These are phyloP conservation scores for Amauroascus verrucosus DNA, from an alignment of 2,329 filamentous ascomycete genomes.

Conservation along the genomic window DNA sequence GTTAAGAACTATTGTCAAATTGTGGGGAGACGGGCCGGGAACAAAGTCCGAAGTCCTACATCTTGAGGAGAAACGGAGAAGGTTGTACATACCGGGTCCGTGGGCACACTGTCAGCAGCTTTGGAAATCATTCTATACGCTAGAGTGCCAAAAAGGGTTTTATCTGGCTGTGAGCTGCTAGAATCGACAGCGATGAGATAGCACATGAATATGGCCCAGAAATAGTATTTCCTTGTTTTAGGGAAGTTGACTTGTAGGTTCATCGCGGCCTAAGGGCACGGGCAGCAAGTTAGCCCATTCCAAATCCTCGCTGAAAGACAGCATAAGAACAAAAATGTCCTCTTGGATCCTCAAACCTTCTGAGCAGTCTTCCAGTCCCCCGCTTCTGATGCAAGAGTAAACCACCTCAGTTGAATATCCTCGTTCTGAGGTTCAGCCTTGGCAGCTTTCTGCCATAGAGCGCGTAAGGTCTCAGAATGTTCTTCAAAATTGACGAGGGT, in stretches of 20 bases:
- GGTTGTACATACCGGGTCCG: constrained; percentile 30
- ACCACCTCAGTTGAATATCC: constrained; percentile 39
- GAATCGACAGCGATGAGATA: constrained; percentile 32
- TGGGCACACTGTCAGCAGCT: constrained; percentile 36
- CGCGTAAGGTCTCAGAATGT: constrained; percentile 27
- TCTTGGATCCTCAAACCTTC: constrained; percentile 32
- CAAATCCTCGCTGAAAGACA: background rate
- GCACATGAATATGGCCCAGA: constrained; percentile 41
- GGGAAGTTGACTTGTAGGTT: constrained; percentile 42
- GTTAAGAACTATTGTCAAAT: constrained; percentile 9
- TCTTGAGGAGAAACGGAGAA: constrained; percentile 13
- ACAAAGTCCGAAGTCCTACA: background rate
- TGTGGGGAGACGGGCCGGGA: background rate
- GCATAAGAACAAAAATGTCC: background rate
- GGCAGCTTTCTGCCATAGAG: constrained; percentile 40
- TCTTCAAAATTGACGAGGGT: constrained; percentile 31
- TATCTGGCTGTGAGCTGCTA: constrained; percentile 32
- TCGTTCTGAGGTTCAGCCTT: constrained; percentile 36
- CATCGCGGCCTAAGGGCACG: constrained; percentile 37
- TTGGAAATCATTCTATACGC: constrained; percentile 43
- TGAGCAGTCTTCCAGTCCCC: constrained; percentile 40
- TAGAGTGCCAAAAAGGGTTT: constrained; percentile 41
- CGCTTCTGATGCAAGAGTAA: constrained; percentile 32
- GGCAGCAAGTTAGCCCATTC: constrained; percentile 16
- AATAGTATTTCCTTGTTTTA: constrained; percentile 39